A percentile compares a stretch with the other conserved stretches of the same genome.
These are phyloP conservation scores for Pichia kudriavzevii DNA, from an alignment of 1,139 yeast species.

Conservation along the genomic window DNA sequence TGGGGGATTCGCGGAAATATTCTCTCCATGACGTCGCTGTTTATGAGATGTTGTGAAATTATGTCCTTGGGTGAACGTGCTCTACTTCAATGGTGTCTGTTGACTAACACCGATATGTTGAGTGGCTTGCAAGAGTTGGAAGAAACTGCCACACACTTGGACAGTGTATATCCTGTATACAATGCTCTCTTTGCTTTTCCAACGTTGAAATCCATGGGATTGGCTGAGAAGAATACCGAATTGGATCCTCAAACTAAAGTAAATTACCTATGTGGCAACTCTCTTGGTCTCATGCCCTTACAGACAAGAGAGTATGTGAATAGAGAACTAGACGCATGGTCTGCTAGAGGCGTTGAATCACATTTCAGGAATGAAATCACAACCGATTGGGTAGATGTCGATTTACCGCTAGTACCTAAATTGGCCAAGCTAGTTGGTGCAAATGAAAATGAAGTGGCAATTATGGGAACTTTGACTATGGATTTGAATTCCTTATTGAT, in stretches of 20 bases:
- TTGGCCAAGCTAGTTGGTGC: slow-evolving; percentile 77
- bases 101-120: neutral
- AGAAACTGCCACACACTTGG: slow-evolving; percentile 17
- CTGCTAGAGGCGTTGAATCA: slow-evolving; percentile 68
- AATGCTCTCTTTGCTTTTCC: slow-evolving; percentile 26
- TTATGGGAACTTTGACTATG: slow-evolving; percentile 77
- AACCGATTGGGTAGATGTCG: slow-evolving; percentile 77
- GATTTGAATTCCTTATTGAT: slow-evolving; percentile 70
- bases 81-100: neutral
- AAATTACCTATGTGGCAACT: slow-evolving; percentile 80
- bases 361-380: slow-evolving; percentile 51
- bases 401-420: slow-evolving; percentile 62
- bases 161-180: slow-evolving; percentile 16
- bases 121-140: neutral
- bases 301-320: slow-evolving; percentile 49
- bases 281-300: slow-evolving; percentile 83
- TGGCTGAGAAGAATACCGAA: slow-evolving; percentile 8
- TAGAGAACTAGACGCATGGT: slow-evolving; percentile 77
- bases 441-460: slow-evolving; percentile 62
- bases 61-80: no score
- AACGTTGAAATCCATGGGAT: slow-evolving; percentile 25
- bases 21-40: no score
- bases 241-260: slow-evolving; percentile 17
- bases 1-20: no score
- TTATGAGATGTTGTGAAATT: no score